Base-by-base conservation (phyloP, 192 early-diverging fungal genomes). In the Coemansia sp. region DNA sequence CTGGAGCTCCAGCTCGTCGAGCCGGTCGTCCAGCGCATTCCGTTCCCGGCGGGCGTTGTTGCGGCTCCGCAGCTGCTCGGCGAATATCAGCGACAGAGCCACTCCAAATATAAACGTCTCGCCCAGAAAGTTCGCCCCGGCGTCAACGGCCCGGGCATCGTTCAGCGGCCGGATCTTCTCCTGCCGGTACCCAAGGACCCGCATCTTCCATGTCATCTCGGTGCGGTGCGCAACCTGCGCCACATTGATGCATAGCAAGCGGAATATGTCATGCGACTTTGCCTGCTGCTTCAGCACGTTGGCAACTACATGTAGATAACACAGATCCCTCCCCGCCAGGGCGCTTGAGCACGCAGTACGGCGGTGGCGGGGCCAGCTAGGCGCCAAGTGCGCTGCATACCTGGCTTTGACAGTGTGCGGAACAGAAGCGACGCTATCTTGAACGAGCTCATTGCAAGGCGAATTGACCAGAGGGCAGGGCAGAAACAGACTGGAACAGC, bases 191-290 rank as follows among this genome's bases (percentile, higher is more conserved):
- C 85, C 84, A n/a, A 89, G 63, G 26, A 89, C 80, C 39, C 78
- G 78, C 85, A 89, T 87, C 57, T 87, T 87, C 54, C 85, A 76
- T 37, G 80, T 84, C 83, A 89, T 89, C 60, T 89, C 87, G n/a
- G 82, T 65, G n/a, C 80, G 69, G 39, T 87, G 85, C 2, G 84
- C 76, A 64, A 83, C 60, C 76, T 88, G 87, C 2, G 87, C 87
- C 2, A 89, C 75, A 42, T 78, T 77, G 45, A 89, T 89, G 55
- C 87, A 89, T 6, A 83, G 68, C 31, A 80, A 71, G 33, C 69
- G 74, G 58, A 89, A 89, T 13, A 45, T 51, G 22, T 69, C 67
- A 61, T 81, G 82, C 12, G 54, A 64, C 64, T 80, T 80, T 39
- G 76, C 70, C 39, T 74, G 76, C 39, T 57, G 45, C 60, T 74